Evolutionary conservation across 2,329 filamentous ascomycete species (phyloP).

Genomic region (Fusarium penzigii): DNA sequence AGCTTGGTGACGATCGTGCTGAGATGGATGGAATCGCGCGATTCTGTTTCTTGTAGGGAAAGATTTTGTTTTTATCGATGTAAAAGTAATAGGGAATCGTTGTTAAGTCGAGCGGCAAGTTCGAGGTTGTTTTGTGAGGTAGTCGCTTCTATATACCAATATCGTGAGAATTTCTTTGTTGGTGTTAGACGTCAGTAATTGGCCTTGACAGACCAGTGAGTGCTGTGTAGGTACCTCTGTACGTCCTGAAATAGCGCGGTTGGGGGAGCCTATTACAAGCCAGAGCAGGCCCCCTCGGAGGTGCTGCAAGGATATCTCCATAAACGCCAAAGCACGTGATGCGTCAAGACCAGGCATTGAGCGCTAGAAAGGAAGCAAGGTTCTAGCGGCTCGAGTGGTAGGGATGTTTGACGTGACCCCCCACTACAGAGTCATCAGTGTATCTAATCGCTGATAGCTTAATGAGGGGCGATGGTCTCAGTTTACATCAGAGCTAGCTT

Average conservation of each 20-base stretch:
- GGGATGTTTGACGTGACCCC: constrained; percentile 2
- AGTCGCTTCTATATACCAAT: background rate
- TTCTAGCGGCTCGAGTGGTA: constrained; percentile 5
- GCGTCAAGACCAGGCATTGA: background rate
- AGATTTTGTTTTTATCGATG: background rate
- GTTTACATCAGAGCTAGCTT: background rate
- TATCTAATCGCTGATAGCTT: background rate
- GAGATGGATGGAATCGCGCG: background rate
- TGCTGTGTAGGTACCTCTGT: background rate
- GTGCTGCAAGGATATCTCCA: background rate
- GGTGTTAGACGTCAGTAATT: background rate
- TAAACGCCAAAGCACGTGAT: constrained; percentile 30
- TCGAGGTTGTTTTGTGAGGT: too few species aligned
- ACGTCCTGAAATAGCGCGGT: constrained; percentile 13
- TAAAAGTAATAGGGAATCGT: background rate
- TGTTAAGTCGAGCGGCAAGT: too few species aligned
- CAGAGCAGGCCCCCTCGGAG: constrained; percentile 5
- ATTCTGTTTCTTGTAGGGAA: background rate
- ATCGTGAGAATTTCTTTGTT: background rate
- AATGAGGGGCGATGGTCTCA: background rate
- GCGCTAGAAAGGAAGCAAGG: background rate
- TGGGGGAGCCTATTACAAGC: constrained; percentile 12
- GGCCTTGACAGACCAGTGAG: background rate
- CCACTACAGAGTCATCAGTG: background rate
- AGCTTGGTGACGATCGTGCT: background rate